A percentile compares a stretch with the other conserved stretches of the same genome.
These are phyloP conservation scores for Blakeslea trispora DNA, from an alignment of 371 early-diverging fungal genomes.

Conservation along the genomic window DNA sequence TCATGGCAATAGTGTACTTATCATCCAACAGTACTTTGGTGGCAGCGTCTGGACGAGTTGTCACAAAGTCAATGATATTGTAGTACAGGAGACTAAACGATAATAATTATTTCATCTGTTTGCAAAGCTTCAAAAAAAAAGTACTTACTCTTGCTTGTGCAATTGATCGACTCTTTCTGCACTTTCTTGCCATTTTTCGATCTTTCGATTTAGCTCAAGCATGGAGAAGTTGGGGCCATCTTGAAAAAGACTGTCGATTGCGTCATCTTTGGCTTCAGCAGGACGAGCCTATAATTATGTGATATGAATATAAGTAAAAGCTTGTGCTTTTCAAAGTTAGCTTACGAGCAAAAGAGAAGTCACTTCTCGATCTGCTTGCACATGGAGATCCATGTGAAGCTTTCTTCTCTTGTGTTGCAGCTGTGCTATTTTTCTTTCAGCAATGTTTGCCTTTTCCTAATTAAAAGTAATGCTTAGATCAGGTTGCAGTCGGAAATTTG, in stretches of 20 bases:
- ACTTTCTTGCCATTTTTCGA: constrained; percentile 6
- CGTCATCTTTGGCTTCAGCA: constrained; percentile 1
- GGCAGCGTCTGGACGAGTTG: constrained; percentile 10
- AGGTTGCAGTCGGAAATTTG: too few relatives aligned
- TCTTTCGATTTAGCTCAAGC: background rate
- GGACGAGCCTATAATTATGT: too few relatives aligned
- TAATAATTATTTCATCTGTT: constrained; percentile 7
- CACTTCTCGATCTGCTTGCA: too few relatives aligned
- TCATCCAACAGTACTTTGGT: constrained; percentile 1
- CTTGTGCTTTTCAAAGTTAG: too few relatives aligned
- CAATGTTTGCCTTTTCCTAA: too few relatives aligned
- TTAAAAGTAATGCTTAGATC: too few relatives aligned
- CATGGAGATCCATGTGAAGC: too few relatives aligned
- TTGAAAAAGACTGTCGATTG: constrained; percentile 1
- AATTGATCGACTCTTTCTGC: constrained; percentile 12
- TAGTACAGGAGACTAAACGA: constrained; percentile 10
- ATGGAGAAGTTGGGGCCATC: constrained; percentile 1
- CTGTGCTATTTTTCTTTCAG: too few relatives aligned
- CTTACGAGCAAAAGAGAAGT: too few relatives aligned
- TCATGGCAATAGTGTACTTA: constrained; percentile 4
- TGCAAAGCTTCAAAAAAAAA: constrained; percentile 6
- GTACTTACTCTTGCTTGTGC: constrained; percentile 11
- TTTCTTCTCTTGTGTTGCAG: too few relatives aligned
- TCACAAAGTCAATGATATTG: constrained; percentile 9
- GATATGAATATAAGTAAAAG: too few relatives aligned